Percentiles rank a stretch among this genome's conserved stretches.
Evolutionary conservation across 495 filamentous ascomycete species (phyloP).

Genomic region (Daldinia bambusicola): DNA sequence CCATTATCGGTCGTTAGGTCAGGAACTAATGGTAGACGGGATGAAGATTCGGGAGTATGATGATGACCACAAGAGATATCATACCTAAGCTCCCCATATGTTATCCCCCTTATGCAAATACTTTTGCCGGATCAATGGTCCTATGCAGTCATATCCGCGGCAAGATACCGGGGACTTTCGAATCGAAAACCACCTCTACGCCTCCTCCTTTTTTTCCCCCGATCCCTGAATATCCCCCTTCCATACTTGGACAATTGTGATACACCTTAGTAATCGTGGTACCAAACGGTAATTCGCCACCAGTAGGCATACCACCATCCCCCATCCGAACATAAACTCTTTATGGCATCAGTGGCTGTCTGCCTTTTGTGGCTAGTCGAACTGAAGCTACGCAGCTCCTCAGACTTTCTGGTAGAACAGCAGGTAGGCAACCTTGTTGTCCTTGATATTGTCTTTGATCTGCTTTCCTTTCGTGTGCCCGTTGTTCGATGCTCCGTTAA

Average conservation of each 20-base stretch:
- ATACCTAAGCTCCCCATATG: conserved; percentile 23
- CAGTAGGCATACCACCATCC: conserved; percentile 25
- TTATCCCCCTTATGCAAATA: conserved; percentile 27
- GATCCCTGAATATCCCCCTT: conserved; percentile 17
- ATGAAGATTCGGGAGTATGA: conserved; percentile 21
- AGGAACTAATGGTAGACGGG: conserved; percentile 14
- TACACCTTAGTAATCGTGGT: conserved; percentile 24
- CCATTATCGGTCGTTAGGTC: conserved; percentile 20
- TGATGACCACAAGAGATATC: conserved; percentile 20
- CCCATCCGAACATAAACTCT: conserved; percentile 13
- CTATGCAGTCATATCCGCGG: conserved; percentile 16
- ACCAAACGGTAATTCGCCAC: conserved; percentile 23
- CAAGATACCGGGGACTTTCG: conserved; percentile 23
- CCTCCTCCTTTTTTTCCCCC: conserved; percentile 19
- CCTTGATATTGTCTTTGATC: conserved; percentile 78
- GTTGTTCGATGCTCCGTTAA: conserved; percentile 63
- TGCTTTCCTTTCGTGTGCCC: conserved; percentile 62
- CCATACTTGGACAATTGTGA: conserved; percentile 25
- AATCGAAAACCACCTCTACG: conserved; percentile 31
- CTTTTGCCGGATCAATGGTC: conserved; percentile 7
- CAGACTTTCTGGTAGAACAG: conserved; percentile 90
- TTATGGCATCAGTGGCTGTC: conserved; percentile 3
- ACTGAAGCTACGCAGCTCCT: conserved; percentile 23
- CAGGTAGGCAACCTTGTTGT: conserved; percentile 96
- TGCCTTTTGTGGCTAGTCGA: not conserved